phyloP scores from a whole-genome alignment of 257 asterid species.

The Parsonsia alboflavescens region DNA sequence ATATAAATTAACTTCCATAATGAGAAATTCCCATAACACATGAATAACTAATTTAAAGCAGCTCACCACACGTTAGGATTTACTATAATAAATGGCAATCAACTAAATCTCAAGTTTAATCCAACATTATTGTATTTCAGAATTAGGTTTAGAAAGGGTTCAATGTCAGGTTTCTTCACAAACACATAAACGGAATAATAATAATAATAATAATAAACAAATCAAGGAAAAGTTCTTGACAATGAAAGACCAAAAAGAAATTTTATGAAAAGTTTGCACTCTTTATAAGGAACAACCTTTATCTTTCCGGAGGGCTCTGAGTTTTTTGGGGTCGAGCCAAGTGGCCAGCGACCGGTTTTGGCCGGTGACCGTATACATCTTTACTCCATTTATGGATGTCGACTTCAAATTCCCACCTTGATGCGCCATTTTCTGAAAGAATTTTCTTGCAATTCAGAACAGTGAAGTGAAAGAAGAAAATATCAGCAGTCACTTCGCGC shows the following conservation, averaged over 20 bases:
- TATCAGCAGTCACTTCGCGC: not conserved
- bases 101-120: not conserved
- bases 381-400: conserved; percentile 78
- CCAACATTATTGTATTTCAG: not conserved
- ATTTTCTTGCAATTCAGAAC: not conserved
- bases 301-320: conserved; percentile 75
- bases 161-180: not conserved
- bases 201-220: not conserved
- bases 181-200: not conserved
- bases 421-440: conserved; percentile 43
- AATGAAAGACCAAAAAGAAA: not conserved
- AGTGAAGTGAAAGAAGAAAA: too few relatives aligned
- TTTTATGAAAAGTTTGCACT: not conserved
- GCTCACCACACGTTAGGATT: not conserved
- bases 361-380: conserved; percentile 67
- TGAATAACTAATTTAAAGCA: not conserved
- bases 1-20: not conserved
- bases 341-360: conserved; percentile 64
- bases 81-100: not conserved
- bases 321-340: conserved; percentile 88
- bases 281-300: conserved; percentile 28
- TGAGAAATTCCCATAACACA: not conserved
- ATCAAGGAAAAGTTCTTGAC: not conserved
- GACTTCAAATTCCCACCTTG: conserved; percentile 88
- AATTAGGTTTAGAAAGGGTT: not conserved